Evolutionary conservation across 371 early-diverging fungal species (phyloP), one percentile per base, ranked within the genome.

Genomic region (Syncephalis fuscata): DNA sequence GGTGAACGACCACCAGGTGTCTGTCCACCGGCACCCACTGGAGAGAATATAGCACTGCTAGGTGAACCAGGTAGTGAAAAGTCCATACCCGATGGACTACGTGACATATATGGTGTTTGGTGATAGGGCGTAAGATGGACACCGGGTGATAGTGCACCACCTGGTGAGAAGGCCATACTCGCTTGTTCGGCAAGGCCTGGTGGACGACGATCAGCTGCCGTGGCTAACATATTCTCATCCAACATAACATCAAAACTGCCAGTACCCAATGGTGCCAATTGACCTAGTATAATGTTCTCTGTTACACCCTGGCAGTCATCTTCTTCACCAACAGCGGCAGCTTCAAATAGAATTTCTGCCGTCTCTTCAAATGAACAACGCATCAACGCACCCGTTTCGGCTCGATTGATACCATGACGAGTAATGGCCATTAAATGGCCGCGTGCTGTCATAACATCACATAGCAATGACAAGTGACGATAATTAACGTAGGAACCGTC

Each of bases 321-420:
- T 44, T 83, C 44, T 58, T 98, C 95, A 51, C 96, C 97, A 36
- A 73, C 75, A 25, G 86, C 82, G 2, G 98, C 98, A 7, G 99
- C 98, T 45, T 99, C 98, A 69, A 98, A 73, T 51, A 99, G 71
- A 67, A 99, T 88, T 67, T 99, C 99, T 0, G 98, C 99, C 0
- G 99, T 99, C 67, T 99, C 99, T 67, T 99, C 99, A 55, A 99
- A 99, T 4, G 99, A 93, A 61, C 91, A 90, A 41, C 99, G 76
- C 79, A 94, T 95, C 46, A 99, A 69, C 11, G 94, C 97, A 48
- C 98, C 92, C 2, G 92, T 84, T 54, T 93, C 93, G 17, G 93
- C 85, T 49, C 97, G 81, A 64, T 99, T 99, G 62, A 98, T 97
- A 59, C 99, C 99, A 61, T 99, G 99, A 49, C 99, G 84, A 15